Evolutionary conservation across 169 alveolate species (phyloP), one percentile per base, ranked within the genome.

Genomic region (Ichthyophthirius multifiliis): DNA sequence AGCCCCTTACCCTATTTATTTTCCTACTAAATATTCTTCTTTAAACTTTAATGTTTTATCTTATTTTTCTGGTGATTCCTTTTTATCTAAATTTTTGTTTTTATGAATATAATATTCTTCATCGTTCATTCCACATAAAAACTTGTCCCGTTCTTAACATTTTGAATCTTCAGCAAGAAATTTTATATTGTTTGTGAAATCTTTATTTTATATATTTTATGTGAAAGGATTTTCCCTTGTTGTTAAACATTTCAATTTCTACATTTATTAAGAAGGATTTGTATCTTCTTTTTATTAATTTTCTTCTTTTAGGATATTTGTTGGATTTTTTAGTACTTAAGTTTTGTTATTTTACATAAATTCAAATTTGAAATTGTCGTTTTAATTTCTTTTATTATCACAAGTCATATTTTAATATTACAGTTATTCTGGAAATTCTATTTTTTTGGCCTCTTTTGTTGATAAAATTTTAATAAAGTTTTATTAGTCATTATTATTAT

Each of bases 1-100:
- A 9, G 96, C 95, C 0, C 98, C 98, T 76, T 92, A 77, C 1
- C 98, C 97, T 39, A 95, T 78, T 44, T 81, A 67, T 65, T 77
- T 91, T 15, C 95, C 93, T 20, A 84, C 89, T 44, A 77, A 76
- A 82, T 89, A 89, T 20, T 87, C 88, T 31, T 35, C 39, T 34
- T 81, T 81, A 37, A 81, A 81, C 43, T 73, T 23, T n/a, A 46
- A 67, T 18, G 86, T 81, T 34, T 78, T 79, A 45, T 79, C 75
- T 6, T 35, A 27, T 5, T 67, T 34, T 3, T 35, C 39, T 20
- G 2, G 3, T 0, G 15, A 13, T 13, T n/a, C 45, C 0, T 4
- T 2, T 0, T 55, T 55, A 2, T 15, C n/a, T n/a, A 55, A 55
- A 20, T 27, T 2, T 27, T 18, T 15, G 34, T 32, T 32, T 2